Conservation (phyloP, 805 yeast genomes). For the Metschnikowia similis region DNA sequence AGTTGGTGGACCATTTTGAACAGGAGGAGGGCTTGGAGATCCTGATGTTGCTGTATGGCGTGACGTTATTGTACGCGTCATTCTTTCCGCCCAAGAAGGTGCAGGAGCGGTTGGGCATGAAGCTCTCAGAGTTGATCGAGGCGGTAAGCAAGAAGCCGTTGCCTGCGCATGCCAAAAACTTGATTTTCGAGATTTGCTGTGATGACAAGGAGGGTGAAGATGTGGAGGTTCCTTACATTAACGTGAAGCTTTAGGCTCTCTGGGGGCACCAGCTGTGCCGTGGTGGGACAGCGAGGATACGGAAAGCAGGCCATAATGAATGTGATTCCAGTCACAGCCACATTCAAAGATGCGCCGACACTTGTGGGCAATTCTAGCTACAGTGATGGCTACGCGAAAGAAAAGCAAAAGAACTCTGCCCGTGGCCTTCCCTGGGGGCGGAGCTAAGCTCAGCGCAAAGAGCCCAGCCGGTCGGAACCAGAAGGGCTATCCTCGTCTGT, state of each 20-base stretch:
- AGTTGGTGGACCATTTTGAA: conserved; percentile 70
- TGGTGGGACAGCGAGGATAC: too few species aligned
- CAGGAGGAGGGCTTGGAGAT: conserved; percentile 80
- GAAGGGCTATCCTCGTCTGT: too few species aligned
- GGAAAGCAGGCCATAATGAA: too few species aligned
- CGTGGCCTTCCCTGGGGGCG: too few species aligned
- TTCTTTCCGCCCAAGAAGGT: conserved; percentile 91
- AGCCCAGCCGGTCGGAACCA: too few species aligned
- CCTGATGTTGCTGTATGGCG: conserved; percentile 89
- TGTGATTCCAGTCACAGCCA: too few species aligned
- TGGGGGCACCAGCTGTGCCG: too few species aligned
- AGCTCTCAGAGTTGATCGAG: conserved; percentile 72
- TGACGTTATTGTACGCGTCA: conserved; percentile 83
- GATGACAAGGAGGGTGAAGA: conserved; percentile 93
- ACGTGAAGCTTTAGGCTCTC: conserved; percentile 40
- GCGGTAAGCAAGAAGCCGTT: conserved; percentile 81
- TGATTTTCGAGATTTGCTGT: conserved; percentile 86
- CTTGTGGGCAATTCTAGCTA: too few species aligned
- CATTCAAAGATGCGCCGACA: too few species aligned
- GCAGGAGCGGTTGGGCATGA: conserved; percentile 66
- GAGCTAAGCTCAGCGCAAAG: too few species aligned
- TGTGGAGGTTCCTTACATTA: conserved; percentile 88
- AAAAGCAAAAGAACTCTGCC: too few species aligned
- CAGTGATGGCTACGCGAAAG: too few species aligned
- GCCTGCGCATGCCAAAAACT: conserved; percentile 64